Conservation (phyloP, 768 basidiomycete genomes). For the Tulasnella sp. region DNA sequence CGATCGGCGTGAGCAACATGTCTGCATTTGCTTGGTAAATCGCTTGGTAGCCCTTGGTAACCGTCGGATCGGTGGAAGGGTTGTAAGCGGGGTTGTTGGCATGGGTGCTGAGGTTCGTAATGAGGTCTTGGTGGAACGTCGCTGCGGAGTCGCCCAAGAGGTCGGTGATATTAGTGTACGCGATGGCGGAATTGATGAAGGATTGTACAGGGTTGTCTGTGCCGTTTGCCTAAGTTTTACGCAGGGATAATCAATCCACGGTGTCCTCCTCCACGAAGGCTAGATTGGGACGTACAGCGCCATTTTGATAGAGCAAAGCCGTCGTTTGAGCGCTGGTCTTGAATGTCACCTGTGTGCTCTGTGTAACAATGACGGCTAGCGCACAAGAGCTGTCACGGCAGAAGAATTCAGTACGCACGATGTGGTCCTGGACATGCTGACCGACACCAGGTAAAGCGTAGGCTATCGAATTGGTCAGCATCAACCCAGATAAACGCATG, state of each 20-base stretch:
- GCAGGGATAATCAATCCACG: not conserved
- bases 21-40: constrained; percentile 38
- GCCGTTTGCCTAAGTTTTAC: not conserved
- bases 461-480: constrained; percentile 11
- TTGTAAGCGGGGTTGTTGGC: constrained; percentile 28
- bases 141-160: constrained; percentile 31
- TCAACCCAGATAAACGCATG: too few species aligned
- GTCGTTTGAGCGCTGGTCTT: constrained; percentile 31
- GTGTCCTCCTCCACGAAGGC: constrained; percentile 17
- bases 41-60: constrained; percentile 43
- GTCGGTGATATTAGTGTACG: constrained; percentile 42
- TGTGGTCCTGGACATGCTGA: constrained; percentile 46
- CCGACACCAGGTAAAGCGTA: constrained; percentile 49
- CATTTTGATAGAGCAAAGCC: constrained; percentile 25
- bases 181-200: constrained; percentile 52
- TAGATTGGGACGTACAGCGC: constrained; percentile 15
- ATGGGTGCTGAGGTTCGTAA: constrained; percentile 24
- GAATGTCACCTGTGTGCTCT: constrained; percentile 31
- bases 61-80: constrained; percentile 33
- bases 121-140: constrained; percentile 26
- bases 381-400: not conserved
- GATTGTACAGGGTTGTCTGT: constrained; percentile 31
- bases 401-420: constrained; percentile 23
- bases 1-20: constrained; percentile 32
- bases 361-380: too few species aligned